Percentiles rank a stretch among this genome's conserved stretches.
phyloP scores from a whole-genome alignment of 805 yeast genomes.

The Wickerhamomyces alni region DNA sequence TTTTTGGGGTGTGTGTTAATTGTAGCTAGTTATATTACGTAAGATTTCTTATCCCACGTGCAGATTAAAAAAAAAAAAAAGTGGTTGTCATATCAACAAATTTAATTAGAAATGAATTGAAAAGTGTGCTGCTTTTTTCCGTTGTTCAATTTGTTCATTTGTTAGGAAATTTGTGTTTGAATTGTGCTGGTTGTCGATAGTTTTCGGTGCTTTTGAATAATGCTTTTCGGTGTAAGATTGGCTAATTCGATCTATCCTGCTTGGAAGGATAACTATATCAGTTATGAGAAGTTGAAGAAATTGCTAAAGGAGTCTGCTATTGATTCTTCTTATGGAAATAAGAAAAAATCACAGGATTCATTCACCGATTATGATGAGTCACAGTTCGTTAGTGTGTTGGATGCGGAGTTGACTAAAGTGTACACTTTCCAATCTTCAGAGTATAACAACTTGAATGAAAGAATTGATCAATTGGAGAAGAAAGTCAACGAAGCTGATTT shows the following conservation, averaged over 20 bases:
- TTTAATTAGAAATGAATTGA: no score
- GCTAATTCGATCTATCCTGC: constrained; percentile 80
- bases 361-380: constrained; percentile 75
- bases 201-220: no score
- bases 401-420: constrained; percentile 69
- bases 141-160: background rate
- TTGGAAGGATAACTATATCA: constrained; percentile 73
- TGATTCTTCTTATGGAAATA: constrained; percentile 10
- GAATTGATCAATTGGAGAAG: constrained; percentile 58
- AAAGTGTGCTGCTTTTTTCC: background rate
- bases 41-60: background rate
- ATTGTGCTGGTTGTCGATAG: no score
- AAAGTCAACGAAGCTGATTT: constrained; percentile 31
- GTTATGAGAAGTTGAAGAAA: constrained; percentile 60
- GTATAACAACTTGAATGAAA: constrained; percentile 61
- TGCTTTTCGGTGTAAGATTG: constrained; percentile 85
- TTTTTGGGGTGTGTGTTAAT: no score
- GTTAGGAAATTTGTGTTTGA: no score
- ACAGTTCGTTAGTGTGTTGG: constrained; percentile 59
- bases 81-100: background rate
- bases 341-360: constrained; percentile 22
- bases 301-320: constrained; percentile 63
- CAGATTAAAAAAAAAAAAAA: background rate
- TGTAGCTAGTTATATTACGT: background rate
- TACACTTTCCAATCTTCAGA: constrained; percentile 64